phyloP scores from a whole-genome alignment of 148 eudicot species.

The Pouteria glomerata region DNA sequence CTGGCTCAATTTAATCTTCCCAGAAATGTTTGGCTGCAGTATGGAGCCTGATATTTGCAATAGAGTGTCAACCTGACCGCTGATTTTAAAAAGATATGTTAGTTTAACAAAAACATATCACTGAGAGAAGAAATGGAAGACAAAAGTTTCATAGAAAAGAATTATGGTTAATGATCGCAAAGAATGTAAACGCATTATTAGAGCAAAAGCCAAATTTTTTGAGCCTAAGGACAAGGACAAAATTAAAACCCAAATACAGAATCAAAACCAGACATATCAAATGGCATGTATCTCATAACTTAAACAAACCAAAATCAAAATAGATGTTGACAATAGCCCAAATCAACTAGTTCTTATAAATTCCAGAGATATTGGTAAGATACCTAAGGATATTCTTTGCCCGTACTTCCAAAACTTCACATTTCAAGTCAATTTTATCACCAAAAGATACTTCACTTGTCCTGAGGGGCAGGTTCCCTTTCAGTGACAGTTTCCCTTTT shows the following conservation, averaged over 20 bases:
- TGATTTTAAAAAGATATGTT: constrained; percentile 29
- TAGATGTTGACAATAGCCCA: neutral
- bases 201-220: constrained; percentile 9
- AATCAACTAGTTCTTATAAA: neutral
- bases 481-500: constrained; percentile 81
- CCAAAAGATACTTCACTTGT: constrained; percentile 69
- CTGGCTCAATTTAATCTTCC: constrained; percentile 85
- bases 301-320: constrained; percentile 5
- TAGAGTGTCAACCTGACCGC: constrained; percentile 98
- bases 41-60: constrained; percentile 92
- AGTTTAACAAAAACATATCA: constrained; percentile 14
- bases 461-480: constrained; percentile 86
- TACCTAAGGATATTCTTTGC: constrained; percentile 90
- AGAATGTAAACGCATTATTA: neutral
- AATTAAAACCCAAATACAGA: neutral
- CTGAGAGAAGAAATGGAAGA: neutral
- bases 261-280: neutral
- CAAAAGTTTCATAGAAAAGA: neutral
- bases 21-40: constrained; percentile 94
- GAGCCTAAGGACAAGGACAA: neutral
- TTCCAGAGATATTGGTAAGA: neutral
- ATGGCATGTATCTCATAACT: neutral
- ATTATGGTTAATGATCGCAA: neutral
- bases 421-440: constrained; percentile 93
- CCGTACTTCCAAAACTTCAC: constrained; percentile 90